Conservation (phyloP, 2,329 filamentous ascomycete genomes). For the Colletotrichum endophyticum region DNA sequence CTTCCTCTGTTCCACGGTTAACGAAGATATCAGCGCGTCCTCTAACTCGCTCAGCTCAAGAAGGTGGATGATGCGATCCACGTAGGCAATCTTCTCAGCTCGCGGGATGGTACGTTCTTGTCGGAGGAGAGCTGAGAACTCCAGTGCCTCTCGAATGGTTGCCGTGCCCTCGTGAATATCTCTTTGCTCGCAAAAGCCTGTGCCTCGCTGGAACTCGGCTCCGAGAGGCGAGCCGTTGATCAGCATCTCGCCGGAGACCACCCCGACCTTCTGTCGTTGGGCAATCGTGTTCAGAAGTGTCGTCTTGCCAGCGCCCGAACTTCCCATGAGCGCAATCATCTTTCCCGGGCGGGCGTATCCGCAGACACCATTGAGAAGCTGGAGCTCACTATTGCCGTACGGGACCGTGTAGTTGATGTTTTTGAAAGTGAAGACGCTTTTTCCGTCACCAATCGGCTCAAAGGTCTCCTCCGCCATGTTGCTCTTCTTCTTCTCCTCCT, state of each 20-base stretch:
- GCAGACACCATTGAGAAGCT: conserved; percentile 49
- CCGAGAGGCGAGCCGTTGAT: conserved; percentile 67
- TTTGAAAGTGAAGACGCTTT: conserved; percentile 74
- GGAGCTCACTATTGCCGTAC: conserved; percentile 1
- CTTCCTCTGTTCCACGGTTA: conserved; percentile 61
- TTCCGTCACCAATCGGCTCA: conserved; percentile 57
- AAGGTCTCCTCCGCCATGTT: conserved; percentile 37
- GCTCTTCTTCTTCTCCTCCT: conserved; percentile 27
- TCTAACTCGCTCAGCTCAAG: conserved; percentile 68
- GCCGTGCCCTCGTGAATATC: conserved; percentile 70
- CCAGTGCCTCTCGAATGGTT: conserved; percentile 70
- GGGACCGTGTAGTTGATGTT: conserved; percentile 77
- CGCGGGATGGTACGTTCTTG: conserved; percentile 60
- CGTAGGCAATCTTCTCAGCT: conserved; percentile 69
- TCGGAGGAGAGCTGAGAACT: conserved; percentile 70
- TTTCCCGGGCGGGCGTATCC: conserved; percentile 82
- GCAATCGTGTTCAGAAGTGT: conserved; percentile 79
- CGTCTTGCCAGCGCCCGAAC: conserved; percentile 83
- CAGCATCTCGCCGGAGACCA: conserved; percentile 66
- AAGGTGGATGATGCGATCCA: conserved; percentile 69
- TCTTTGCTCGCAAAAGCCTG: conserved; percentile 73
- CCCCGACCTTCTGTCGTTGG: conserved; percentile 70
- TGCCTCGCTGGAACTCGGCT: conserved; percentile 67
- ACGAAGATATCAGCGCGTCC: conserved; percentile 63
- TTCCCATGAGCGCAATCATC: conserved; percentile 83